These are phyloP conservation scores for Pleurotus sapidus DNA, from an alignment of 768 basidiomycete genomes.

Conservation along the genomic window DNA sequence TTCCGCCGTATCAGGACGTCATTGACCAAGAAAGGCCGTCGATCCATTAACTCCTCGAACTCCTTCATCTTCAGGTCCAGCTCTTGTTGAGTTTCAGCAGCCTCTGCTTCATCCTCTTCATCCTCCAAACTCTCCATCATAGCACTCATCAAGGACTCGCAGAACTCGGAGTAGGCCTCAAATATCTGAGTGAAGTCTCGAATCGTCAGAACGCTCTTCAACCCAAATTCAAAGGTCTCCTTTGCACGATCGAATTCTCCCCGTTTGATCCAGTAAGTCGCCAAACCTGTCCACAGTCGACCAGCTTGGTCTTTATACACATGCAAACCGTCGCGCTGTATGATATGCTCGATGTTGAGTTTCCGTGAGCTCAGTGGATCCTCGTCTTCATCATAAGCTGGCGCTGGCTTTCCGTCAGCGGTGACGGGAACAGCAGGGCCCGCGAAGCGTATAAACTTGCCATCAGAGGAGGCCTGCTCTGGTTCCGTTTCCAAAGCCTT, in stretches of 20 bases:
- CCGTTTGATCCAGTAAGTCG: conserved; percentile 98
- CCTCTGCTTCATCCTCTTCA: conserved; percentile 78
- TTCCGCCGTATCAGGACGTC: conserved; percentile 92
- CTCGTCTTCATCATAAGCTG: conserved; percentile 75
- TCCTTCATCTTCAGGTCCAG: conserved; percentile 87
- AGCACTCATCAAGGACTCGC: conserved; percentile 83
- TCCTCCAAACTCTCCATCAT: conserved; percentile 87
- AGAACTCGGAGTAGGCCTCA: conserved; percentile 93
- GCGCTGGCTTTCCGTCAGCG: conserved; percentile 45
- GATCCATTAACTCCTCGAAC: conserved; percentile 93
- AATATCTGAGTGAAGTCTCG: conserved; percentile 98
- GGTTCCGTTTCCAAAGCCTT: conserved; percentile 21
- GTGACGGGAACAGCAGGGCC: conserved; percentile 58
- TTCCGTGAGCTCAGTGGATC: conserved; percentile 69
- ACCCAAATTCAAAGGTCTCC: conserved; percentile 83
- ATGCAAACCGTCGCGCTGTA: conserved; percentile 80
- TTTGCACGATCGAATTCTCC: conserved; percentile 92
- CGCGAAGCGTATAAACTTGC: conserved; percentile 68
- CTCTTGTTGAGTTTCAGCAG: conserved; percentile 76
- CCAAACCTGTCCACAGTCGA: conserved; percentile 91
- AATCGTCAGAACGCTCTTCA: conserved; percentile 83
- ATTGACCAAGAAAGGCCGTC: conserved; percentile 93
- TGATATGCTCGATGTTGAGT: conserved; percentile 84
- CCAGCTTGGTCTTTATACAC: conserved; percentile 98
- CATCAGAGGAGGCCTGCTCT: conserved; percentile 48